Evolutionary conservation across 176 grass and related monocot species (phyloP), one percentile per base, ranked within the genome.

Genomic region (Eleusine coracana): DNA sequence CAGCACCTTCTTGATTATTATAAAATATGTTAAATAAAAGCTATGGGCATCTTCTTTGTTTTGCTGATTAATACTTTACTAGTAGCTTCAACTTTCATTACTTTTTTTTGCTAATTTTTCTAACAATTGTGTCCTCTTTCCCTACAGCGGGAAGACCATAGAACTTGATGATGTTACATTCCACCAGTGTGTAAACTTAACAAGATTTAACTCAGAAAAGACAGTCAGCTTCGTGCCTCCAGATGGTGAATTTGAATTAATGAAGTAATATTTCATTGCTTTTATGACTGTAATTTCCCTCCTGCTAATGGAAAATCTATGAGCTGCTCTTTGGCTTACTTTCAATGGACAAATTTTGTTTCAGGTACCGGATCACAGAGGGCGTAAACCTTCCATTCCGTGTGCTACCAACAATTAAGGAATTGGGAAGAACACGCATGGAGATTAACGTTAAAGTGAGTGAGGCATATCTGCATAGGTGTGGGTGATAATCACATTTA

Each of bases 101-200:
- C 31, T 80, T 16, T 21, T 21, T 23, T 76, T 81, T 15, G 6
- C 28, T 66, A 31, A 73, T 27, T 68, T 78, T 23, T 74, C 38
- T 86, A 77, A 46, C 74, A 37, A 40, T 56, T 5, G 6, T 12
- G 6, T 72, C 80, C 39, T 89, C 42, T 77, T 84, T 23, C 20
- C 71, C 67, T 86, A 80, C 82, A 99, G 97, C 70, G 93, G 97
- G 66, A 99, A 99, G 87, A 99, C 93, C 18, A 99, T 99, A 63
- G 97, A 99, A 90, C 91, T 99, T 71, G 97, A 99, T 82, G 97
- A 99, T 89, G 97, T 99, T 13, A 99, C 97, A 54, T 99, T 99
- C 82, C 97, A 99, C 83, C 97, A 99, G 71, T 99, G 97, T 64
- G 97, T 99, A 78, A 99, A 99, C 71, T 81, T 99, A 76, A 99